A percentile compares a stretch with the other conserved stretches of the same genome.
These are phyloP conservation scores for Marasmius fiardii DNA, from an alignment of 1,284 basidiomycete genomes.

Conservation along the genomic window DNA sequence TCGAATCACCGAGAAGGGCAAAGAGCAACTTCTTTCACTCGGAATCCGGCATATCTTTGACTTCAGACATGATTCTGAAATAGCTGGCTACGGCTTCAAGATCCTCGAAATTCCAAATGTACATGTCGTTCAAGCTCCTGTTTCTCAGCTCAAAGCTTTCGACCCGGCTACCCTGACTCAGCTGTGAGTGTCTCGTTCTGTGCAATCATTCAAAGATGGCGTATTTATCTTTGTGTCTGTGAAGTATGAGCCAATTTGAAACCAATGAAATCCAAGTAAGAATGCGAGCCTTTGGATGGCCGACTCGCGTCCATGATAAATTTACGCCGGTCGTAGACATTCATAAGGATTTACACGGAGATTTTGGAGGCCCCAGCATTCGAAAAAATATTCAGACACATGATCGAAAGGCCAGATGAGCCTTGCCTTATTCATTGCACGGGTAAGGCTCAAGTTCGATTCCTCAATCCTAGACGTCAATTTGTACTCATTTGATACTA, in stretches of 20 bases:
- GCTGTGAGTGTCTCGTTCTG: slow-evolving; percentile 16
- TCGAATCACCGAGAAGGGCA: slow-evolving; percentile 33
- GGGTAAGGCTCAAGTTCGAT: slow-evolving; percentile 22
- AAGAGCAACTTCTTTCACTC: slow-evolving; percentile 30
- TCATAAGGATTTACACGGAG: slow-evolving; percentile 29
- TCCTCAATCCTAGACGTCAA: background rate
- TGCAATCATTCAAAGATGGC: background rate
- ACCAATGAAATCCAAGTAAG: slow-evolving; percentile 26
- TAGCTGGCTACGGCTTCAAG: slow-evolving; percentile 28
- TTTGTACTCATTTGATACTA: background rate
- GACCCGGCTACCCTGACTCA: slow-evolving; percentile 27
- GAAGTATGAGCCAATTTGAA: slow-evolving; percentile 25
- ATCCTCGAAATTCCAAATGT: slow-evolving; percentile 29
- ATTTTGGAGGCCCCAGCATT: slow-evolving; percentile 31
- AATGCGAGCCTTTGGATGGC: slow-evolving; percentile 3
- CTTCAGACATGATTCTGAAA: slow-evolving; percentile 35
- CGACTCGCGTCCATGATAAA: background rate
- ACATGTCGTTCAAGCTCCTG: slow-evolving; percentile 26
- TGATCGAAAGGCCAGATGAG: slow-evolving; percentile 34
- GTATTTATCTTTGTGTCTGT: slow-evolving; percentile 3
- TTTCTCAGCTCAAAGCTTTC: slow-evolving; percentile 25
- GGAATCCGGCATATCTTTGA: slow-evolving; percentile 38
- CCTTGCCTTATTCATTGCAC: slow-evolving; percentile 43
- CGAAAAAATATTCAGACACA: slow-evolving; percentile 31
- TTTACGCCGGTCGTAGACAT: slow-evolving; percentile 24